Evolutionary conservation across 1,139 yeast genomes (phyloP), one percentile per base, ranked within the genome.

Genomic region (Hansenula sp.): DNA sequence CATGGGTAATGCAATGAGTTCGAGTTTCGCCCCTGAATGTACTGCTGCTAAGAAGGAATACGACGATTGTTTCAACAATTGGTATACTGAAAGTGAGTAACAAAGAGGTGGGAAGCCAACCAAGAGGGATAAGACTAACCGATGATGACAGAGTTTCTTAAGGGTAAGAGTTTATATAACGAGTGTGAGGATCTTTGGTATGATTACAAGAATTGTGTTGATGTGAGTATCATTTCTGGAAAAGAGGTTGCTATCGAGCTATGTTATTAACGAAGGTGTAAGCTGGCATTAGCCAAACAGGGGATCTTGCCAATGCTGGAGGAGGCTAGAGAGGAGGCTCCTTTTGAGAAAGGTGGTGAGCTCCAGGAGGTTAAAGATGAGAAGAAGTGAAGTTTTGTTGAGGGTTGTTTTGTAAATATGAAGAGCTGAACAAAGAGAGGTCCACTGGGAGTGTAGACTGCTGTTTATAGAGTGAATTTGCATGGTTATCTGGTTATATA

Each of bases 21-120:
- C 86, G 10, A 88, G 96, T 46, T 86, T 92, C 71, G 97, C 97
- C 33, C 96, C 97, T 19, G 97, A 92, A 66, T 92, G 98, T 64
- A 88, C 95, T 19, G 85, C 81, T 31, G 77, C 84, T 47, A 92
- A 92, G 63, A 78, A 78, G 52, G 76, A 79, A 53, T 92, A 92
- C 59, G 97, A 92, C 59, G 84, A 82, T 57, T 92, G 98, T 62
- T 92, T 92, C 68, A 89, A 88, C 64, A 75, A 75, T 52, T 92
- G 97, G 97, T 92, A 92, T 61, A 81, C 94, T n/a, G 97, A 90
- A 55, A 85, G 75, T 69, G 50, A 41, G 72, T 66, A 12, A 8
- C 32, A 25, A 25, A 11, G n/a, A 36, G n/a, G n/a, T n/a, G n/a
- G n/a, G n/a, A n/a, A n/a, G n/a, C 35, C 18, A 30, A 22, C 21